Evolutionary conservation across 2,329 filamentous ascomycete genomes (phyloP), one percentile per base, ranked within the genome.

Genomic region (Xylaria hypoxylon): DNA sequence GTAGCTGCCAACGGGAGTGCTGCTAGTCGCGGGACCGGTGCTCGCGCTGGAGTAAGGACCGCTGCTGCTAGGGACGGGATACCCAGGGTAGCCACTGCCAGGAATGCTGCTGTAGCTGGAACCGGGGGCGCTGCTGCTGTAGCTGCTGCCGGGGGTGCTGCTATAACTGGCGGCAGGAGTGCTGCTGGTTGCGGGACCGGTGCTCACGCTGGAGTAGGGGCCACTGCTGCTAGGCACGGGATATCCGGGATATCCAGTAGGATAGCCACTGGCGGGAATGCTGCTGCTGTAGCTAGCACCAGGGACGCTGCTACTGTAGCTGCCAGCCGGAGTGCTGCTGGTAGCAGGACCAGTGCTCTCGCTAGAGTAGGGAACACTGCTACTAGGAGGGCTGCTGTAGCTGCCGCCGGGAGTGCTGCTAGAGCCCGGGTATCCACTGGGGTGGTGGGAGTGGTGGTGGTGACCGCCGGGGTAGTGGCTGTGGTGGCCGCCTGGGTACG

Each of bases 281-380:
- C 58, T 62, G 58, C 57, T 61, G 58, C 56, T 65, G 28, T 26
- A 35, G n/a, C 40, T 59, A 22, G 44, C 47, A 52, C n/a, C 33
- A 5, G 45, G 33, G 8, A 40, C 50, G 17, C 48, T 61, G 59
- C 48, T 61, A 48, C 33, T 38, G 33, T 50, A 40, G 15, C 52
- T 15, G 8, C 22, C 42, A 24, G 26, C 48, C 17, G 33, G 38
- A 33, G 48, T 57, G n/a, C 48, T 61, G 58, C 51, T 53, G 4
- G 31, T 35, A 5, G 44, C 33, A 1, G 53, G 52, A 5, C 35
- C 17, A 22, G 59, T 31, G 17, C 26, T 31, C 17, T 7, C 28
- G n/a, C 17, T 10, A 5, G n/a, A 2, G 44, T 22, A 17, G 26
- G 13, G 15, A 26, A 10, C n/a, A 13, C 33, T 55, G 55, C n/a